Percentiles rank a stretch among this genome's conserved stretches.
These are phyloP conservation scores for Camellia lanceoleosa DNA, from an alignment of 148 eudicot species.

Conservation along the genomic window DNA sequence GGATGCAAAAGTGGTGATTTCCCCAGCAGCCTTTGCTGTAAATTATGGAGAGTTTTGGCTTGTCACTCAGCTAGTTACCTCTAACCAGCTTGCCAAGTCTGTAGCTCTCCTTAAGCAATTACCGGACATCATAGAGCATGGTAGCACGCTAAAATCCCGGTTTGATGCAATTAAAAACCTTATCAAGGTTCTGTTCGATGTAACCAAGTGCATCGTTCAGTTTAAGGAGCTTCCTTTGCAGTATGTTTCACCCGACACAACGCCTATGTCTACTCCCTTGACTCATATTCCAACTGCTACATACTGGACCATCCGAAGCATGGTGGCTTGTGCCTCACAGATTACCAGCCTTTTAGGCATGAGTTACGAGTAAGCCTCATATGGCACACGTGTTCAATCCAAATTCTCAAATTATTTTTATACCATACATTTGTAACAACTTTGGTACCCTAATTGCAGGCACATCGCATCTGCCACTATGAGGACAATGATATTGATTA, in stretches of 20 bases:
- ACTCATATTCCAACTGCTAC: slow-evolving; percentile 81
- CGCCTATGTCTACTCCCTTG: slow-evolving; percentile 54
- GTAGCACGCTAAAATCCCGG: slow-evolving; percentile 46
- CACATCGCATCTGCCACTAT: slow-evolving; percentile 52
- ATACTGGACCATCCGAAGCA: slow-evolving; percentile 87
- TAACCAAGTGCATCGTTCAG: slow-evolving; percentile 59
- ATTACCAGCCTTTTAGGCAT: slow-evolving; percentile 63
- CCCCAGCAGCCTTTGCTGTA: slow-evolving; percentile 69
- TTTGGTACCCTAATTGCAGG: slow-evolving; percentile 31
- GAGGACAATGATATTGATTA: no score
- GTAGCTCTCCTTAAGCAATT: slow-evolving; percentile 73
- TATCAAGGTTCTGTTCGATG: slow-evolving; percentile 55
- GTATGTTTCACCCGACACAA: slow-evolving; percentile 64
- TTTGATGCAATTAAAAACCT: slow-evolving; percentile 61
- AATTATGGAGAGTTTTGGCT: slow-evolving; percentile 91
- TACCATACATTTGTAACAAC: neutral
- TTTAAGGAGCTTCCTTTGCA: slow-evolving; percentile 65
- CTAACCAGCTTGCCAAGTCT: slow-evolving; percentile 73
- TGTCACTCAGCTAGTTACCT: slow-evolving; percentile 41
- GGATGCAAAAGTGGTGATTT: slow-evolving; percentile 79
- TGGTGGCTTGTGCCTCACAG: slow-evolving; percentile 72
- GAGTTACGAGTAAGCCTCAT: slow-evolving; percentile 64
- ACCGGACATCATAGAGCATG: slow-evolving; percentile 60
- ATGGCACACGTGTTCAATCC: neutral
- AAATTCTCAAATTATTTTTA: neutral